Percentiles rank a stretch among this genome's conserved stretches.
Conservation (phyloP, 2,329 filamentous ascomycete species). For the Bipolaris cookei region DNA sequence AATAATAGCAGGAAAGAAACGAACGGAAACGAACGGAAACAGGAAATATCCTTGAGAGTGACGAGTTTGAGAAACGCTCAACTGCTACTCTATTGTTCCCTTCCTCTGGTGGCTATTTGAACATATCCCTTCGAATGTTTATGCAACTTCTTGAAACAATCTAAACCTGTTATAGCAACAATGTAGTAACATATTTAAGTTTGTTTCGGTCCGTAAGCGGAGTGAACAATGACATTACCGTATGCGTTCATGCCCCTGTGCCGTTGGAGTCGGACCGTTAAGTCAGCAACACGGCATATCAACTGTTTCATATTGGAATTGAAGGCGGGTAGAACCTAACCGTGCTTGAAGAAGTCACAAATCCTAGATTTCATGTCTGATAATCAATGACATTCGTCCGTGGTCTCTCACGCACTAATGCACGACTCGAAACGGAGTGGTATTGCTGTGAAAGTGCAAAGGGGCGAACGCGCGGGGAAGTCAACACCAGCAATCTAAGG, state of each 20-base stretch:
- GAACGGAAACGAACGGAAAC: background rate
- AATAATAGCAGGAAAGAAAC: background rate
- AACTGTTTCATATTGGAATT: slow-evolving; percentile 4
- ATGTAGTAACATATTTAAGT: background rate
- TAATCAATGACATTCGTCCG: background rate
- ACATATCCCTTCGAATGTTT: background rate
- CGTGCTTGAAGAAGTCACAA: background rate
- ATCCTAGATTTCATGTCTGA: background rate
- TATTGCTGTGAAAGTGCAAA: background rate
- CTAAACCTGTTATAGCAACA: background rate
- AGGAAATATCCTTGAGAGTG: background rate
- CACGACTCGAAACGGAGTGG: background rate
- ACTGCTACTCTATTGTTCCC: background rate
- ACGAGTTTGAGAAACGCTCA: background rate
- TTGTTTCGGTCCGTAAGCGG: background rate
- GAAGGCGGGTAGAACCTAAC: background rate
- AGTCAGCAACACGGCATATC: background rate
- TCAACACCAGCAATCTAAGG: no score
- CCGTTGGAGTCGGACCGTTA: slow-evolving; percentile 3
- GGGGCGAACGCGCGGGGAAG: slow-evolving; percentile 3
- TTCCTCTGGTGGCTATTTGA: background rate
- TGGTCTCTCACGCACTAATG: background rate
- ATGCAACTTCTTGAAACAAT: background rate
- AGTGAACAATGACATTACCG: background rate
- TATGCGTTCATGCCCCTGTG: background rate